Evolutionary conservation across 177 flowering plant species (phyloP), one percentile per base, ranked within the genome.

Genomic region (Vitis hybrid): DNA sequence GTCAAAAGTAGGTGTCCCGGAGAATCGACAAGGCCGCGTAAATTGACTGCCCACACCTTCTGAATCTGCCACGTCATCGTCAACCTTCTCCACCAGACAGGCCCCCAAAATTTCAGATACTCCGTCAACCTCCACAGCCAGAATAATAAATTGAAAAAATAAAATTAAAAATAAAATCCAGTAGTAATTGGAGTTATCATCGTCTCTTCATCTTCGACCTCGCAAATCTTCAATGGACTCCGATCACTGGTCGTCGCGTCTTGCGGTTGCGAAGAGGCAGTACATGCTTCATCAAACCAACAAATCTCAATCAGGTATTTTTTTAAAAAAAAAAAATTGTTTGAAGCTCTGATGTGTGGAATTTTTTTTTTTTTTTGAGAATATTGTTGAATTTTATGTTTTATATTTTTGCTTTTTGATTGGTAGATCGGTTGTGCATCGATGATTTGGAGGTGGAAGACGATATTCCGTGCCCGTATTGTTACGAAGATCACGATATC

Each of bases 391-490:
- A 19, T n/a, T n/a, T 32, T 62, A 6, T 27, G 14, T 13, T 61
- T 27, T 14, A 21, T 8, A 0, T 62, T 62, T 54, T 54, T 14
- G 7, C 12, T n/a, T 8, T 13, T 32, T 62, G 8, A 14, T 16
- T 13, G 30, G 11, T 19, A 56, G 70, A 67, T 67, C 60, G 70
- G 27, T 40, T 56, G 52, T 15, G 54, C 62, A 30, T 57, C 30
- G 70, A 67, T 27, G 70, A 67, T 56, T 67, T 56, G 3, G 70
- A 67, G 62, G 30, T 46, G 2, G 70, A 67, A 67, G 70, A 67
- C 14, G 70, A 67, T 67, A 46, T 67, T 11, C 70, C 70, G 11
- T 67, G 70, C 11, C 70, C 70, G 4, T 67, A 67, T 40, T 67
- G 70, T 27, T 67, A 67, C 16, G 70, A 67, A 15, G 70, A 67